Evolutionary conservation across 2,329 filamentous ascomycete genomes (phyloP).

Genomic region (Cercospora canescens): DNA sequence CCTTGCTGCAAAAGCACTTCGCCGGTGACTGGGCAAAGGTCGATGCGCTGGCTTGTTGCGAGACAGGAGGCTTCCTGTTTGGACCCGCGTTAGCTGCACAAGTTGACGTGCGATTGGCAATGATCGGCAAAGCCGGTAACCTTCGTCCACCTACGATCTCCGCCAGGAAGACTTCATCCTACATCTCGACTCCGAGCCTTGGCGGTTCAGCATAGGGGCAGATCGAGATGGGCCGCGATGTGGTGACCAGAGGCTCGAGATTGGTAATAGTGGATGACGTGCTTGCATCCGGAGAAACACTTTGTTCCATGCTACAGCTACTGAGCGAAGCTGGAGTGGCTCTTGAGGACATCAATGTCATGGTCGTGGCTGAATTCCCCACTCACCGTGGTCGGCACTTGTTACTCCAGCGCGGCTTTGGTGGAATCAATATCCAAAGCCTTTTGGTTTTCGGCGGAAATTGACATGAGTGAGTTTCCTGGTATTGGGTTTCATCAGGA

Average conservation of each 20-base stretch:
- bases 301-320: constrained; percentile 55
- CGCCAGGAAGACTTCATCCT: too few relatives aligned
- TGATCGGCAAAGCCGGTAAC: too few relatives aligned
- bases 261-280: constrained; percentile 64
- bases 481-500: too few relatives aligned
- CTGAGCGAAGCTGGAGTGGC: constrained; percentile 46
- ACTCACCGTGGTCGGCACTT: constrained; percentile 53
- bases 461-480: too few relatives aligned
- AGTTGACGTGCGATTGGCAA: too few relatives aligned
- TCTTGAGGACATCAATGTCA: constrained; percentile 46
- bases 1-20: constrained; percentile 52
- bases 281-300: constrained; percentile 57
- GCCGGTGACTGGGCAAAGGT: constrained; percentile 50
- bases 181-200: too few relatives aligned
- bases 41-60: constrained; percentile 53
- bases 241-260: constrained; percentile 30
- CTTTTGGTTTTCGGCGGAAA: not conserved
- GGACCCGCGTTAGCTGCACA: constrained; percentile 41
- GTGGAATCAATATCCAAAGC: constrained; percentile 21
- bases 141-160: too few relatives aligned
- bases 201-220: too few relatives aligned
- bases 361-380: constrained; percentile 61
- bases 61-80: constrained; percentile 59
- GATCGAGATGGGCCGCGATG: too few relatives aligned
- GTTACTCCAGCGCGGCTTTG: constrained; percentile 52